Evolutionary conservation across 371 early-diverging fungal species (phyloP), one percentile per base, ranked within the genome.

Genomic region (Mucor velutinosus): DNA sequence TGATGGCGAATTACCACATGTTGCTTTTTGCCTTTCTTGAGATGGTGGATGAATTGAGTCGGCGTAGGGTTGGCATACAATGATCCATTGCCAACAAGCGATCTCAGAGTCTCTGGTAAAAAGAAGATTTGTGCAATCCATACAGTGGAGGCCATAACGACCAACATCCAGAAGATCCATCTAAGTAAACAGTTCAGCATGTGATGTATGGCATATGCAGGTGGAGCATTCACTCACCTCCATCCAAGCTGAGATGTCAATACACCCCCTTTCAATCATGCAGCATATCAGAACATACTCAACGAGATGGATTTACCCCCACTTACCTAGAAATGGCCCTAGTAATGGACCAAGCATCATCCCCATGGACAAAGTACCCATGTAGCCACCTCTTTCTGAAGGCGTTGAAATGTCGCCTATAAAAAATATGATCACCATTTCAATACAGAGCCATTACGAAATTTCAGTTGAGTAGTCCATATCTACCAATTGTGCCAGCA

Each of bases 351-450:
- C 89, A 11, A 64, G 57, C 45, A 81, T 76, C 87, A 2, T 86
- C 58, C 0, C 89, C 90, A 71, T 65, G 39, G 82, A 88, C 45
- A 76, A 88, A 0, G 86, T 62, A 0, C 90, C 90, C 71, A 89
- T 78, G 27, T 89, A 89, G 0, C 84, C 74, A 3, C 89, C 90
- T n/a, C 89, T 84, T 66, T 89, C 83, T 19, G 58, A 25, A 32
- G 58, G 63, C 14, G 62, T 49, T 10, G 59, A 33, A 62, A 67
- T 61, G 10, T 56, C 43, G 12, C 23, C 27, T n/a, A 41, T 17
- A 17, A 39, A 60, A 3, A 23, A 29, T 17, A 27, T 43, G 29
- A 15, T 19, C 21, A 41, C 49, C 27, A 60, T 66, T 66, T 60
- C 33, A 58, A 35, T 45, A 58, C 15, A 61, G 56, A 43, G 49